Percentiles rank a stretch among this genome's conserved stretches.
Conservation (phyloP, 164 flowering plant genomes). For the Sextonia rubra region DNA sequence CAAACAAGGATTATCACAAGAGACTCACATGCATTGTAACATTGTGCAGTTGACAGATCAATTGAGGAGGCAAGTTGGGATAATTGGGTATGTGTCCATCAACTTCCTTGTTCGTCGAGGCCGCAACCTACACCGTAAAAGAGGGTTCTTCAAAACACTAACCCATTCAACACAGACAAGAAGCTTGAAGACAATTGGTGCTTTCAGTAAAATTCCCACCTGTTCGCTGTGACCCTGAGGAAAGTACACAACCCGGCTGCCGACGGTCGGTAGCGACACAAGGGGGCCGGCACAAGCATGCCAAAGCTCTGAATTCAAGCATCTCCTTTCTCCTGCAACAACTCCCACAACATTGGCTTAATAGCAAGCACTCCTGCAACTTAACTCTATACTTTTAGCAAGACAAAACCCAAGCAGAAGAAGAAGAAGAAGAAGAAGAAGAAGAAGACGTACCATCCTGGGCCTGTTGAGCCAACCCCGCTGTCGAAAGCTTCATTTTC, state of each 20-base stretch:
- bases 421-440: constrained; percentile 3
- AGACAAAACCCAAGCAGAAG: background rate
- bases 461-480: constrained; percentile 42
- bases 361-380: background rate
- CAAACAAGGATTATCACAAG: background rate
- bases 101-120: constrained; percentile 78
- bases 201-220: constrained; percentile 24
- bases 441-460: constrained; percentile 43
- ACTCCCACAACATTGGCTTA: background rate
- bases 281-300: constrained; percentile 96
- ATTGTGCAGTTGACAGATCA: constrained; percentile 82
- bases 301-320: constrained; percentile 92
- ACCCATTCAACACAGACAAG: background rate
- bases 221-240: constrained; percentile 96
- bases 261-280: constrained; percentile 71
- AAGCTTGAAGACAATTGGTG: background rate
- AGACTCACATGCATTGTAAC: constrained; percentile 84
- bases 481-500: constrained; percentile 26
- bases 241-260: constrained; percentile 79
- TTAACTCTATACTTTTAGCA: background rate
- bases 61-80: constrained; percentile 79
- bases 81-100: constrained; percentile 83
- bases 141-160: background rate
- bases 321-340: constrained; percentile 62
- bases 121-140: constrained; percentile 51